Evolutionary conservation across 805 yeast genomes (phyloP), one percentile per base, ranked within the genome.

Genomic region (Suhomyces sp.): DNA sequence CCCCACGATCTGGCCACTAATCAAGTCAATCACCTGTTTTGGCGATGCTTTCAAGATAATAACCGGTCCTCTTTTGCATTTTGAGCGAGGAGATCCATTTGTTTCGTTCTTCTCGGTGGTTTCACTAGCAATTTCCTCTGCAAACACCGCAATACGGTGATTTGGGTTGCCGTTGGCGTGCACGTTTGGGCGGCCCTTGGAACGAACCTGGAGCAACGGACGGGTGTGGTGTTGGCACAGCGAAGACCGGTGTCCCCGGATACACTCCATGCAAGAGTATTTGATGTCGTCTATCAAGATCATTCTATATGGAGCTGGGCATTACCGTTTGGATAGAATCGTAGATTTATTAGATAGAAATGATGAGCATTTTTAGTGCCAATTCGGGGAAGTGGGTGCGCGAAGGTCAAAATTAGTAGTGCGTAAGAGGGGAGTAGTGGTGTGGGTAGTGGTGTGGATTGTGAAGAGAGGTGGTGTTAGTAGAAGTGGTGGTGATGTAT

Each of bases 181-280:
- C 8, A 83, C 77, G 26, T 81, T 76, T 0, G 97, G 97, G 46
- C 98, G 72, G 0, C 98, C 99, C 54, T 96, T 81, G n/a, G 89
- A 82, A 26, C 97, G 79, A 10, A 93, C 97, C 61, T 90, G 89
- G 10, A 92, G 85, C 41, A 93, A 74, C 23, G 94, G 90, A 46
- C 97, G 77, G 49, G 81, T 76, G 29, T 87, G 82, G 69, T 93
- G 99, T 50, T 82, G 82, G 68, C 99, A 93, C 51, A 86, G 83
- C 0, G 93, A 84, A 1, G 97, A 88, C 41, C 99, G 73, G 64
- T 93, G 99, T 15, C 98, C 98, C 44, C 97, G 76, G 23, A 94
- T 90, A 65, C 99, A 93, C 62, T 86, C 86, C 51, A 82, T 81
- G 69, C 97, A 90, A 3, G 96, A 88, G 66, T 88, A 87, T 62